Conservation (phyloP, 768 basidiomycete species). For the Auricularia cornea region DNA sequence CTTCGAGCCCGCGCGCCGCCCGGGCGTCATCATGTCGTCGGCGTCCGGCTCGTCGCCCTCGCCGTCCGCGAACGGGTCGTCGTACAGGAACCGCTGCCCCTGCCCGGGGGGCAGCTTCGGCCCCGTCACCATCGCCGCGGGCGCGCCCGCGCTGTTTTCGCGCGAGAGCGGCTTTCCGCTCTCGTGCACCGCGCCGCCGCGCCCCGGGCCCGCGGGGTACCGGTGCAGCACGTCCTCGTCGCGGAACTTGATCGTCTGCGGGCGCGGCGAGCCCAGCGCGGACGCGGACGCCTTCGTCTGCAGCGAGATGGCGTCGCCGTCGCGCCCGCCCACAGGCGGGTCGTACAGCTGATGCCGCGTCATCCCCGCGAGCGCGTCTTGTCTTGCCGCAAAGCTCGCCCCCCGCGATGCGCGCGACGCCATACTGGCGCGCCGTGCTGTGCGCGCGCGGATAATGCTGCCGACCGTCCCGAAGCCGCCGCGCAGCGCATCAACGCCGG, state of each 20-base stretch:
- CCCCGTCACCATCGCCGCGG: background rate
- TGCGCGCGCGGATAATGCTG: constrained; percentile 57
- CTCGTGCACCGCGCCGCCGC: constrained; percentile 21
- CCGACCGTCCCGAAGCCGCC: constrained; percentile 89
- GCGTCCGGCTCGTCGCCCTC: background rate
- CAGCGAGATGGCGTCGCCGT: constrained; percentile 32
- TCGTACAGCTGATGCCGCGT: constrained; percentile 84
- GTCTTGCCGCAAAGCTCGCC: constrained; percentile 13
- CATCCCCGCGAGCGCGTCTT: constrained; percentile 37
- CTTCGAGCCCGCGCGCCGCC: background rate
- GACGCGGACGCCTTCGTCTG: constrained; percentile 24
- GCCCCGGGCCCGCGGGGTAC: constrained; percentile 53
- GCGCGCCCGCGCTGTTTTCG: background rate
- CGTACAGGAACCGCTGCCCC: background rate
- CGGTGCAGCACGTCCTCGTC: constrained; percentile 65
- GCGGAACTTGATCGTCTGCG: constrained; percentile 70
- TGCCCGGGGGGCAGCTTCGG: background rate
- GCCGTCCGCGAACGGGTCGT: background rate
- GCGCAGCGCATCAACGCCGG: constrained; percentile 85
- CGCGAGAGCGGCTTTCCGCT: background rate
- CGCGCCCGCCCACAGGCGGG: constrained; percentile 58
- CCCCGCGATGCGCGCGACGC: background rate
- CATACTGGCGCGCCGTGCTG: constrained; percentile 17
- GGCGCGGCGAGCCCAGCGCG: constrained; percentile 18
- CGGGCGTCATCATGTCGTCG: background rate